Evolutionary conservation across 2,329 filamentous ascomycete species (phyloP), one percentile per base, ranked within the genome.

Genomic region (Neopestalotiopsis clavispora): DNA sequence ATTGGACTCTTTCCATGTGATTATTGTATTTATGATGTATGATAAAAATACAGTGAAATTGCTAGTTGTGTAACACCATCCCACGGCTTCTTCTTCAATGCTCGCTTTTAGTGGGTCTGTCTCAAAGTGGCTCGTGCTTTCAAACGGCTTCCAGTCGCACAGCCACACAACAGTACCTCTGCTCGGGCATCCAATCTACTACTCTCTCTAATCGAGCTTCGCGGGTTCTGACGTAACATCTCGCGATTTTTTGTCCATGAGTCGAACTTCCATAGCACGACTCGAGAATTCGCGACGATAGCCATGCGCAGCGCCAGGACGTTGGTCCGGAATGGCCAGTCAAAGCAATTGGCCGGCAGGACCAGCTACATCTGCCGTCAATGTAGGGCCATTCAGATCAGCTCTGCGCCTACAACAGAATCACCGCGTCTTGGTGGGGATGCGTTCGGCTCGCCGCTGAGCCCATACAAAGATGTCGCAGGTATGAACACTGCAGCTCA

Each of bases 331-430:
- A 69, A 71, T 68, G 69, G 74, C 68, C 75, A 72, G 60, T 45
- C 72, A 38, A 64, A 72, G 64, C 73, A 69, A 70, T 72, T 75
- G 65, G 68, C 72, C 38, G 62, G 61, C 57, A 72, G 62, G 63
- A 73, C 71, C 65, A 72, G 69, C 68, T 85, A 83, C 69, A 78
- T 87, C 62, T 89, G 86, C 76, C 80, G 82, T 63, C 86, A 88
- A 80, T 89, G 88, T 79, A 83, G 90, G 76, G 78, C 82, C 65
- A 89, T 92, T 62, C 89, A 90, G 76, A 90, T 92, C 82, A 89
- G 86, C 78, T 83, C 89, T 65, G 83, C 87, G 67, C 88, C 89
- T 42, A 88, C 86, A 68, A 88, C 85, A 45, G 86, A 89, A 71
- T 83, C 85, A 63, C 84, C 87, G 66, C 80, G 79, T 65, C 78